phyloP scores from a whole-genome alignment of 768 basidiomycete genomes.

The Kwoniella sp. region DNA sequence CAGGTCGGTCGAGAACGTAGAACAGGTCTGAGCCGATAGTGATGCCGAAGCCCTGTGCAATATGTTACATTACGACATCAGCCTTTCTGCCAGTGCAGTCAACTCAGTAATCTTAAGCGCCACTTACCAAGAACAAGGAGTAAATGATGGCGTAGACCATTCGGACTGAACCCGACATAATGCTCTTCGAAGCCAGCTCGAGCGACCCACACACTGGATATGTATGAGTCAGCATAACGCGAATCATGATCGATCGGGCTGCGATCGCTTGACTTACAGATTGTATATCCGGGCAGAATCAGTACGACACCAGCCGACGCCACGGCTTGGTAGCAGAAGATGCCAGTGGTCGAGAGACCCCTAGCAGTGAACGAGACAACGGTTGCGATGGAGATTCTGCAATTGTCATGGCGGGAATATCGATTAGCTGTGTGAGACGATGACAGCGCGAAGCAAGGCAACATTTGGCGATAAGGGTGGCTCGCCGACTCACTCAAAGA shows the following conservation, averaged over 20 bases:
- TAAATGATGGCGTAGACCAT: conserved; percentile 55
- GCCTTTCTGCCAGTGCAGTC: no score
- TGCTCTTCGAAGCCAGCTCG: conserved; percentile 51
- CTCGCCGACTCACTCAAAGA: conserved; percentile 73
- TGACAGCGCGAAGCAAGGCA: not conserved
- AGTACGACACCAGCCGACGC: conserved; percentile 47
- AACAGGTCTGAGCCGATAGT: conserved; percentile 53
- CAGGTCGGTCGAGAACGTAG: conserved; percentile 42
- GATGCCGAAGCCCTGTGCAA: conserved; percentile 46
- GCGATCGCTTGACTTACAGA: conserved; percentile 33
- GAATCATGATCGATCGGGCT: not conserved
- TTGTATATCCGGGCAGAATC: conserved; percentile 53
- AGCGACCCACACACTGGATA: conserved; percentile 48
- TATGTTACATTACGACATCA: no score
- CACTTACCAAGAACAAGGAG: conserved; percentile 49
- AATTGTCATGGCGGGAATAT: not conserved
- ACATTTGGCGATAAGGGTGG: not conserved
- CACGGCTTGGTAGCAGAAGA: conserved; percentile 51
- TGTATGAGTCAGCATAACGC: not conserved
- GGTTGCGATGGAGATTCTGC: conserved; percentile 78
- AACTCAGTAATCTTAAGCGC: not conserved
- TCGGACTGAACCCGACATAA: conserved; percentile 51
- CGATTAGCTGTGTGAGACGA: conserved; percentile 1
- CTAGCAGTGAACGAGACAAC: conserved; percentile 73
- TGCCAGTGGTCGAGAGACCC: conserved; percentile 42